Evolutionary conservation across 805 yeast genomes (phyloP), one percentile per base, ranked within the genome.

Genomic region (Saccharomyces kudriavzevii): DNA sequence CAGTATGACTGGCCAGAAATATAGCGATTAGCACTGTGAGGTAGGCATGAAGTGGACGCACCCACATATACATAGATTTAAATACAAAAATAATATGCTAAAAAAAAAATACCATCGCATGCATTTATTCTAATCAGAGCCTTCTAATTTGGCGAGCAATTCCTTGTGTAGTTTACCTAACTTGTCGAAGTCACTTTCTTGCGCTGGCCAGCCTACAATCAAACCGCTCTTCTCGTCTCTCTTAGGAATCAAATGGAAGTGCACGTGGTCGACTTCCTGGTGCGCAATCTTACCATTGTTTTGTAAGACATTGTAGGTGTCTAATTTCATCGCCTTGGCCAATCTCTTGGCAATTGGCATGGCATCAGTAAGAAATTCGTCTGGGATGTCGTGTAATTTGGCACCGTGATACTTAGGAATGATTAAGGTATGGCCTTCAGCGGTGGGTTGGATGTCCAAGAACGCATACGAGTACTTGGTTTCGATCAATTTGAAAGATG

Each of bases 211-310:
- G 27, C 94, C 96, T 30, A 92, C 89, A 35, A 77, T 78, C 58
- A 92, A 77, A 1, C 99, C 99, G 20, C 91, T 76, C 45, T 78
- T 77, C 1, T 70, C 74, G 62, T 83, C 84, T 55, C 78, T 79
- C 79, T 92, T 92, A 50, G 99, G 99, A 67, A 92, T 92, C 70
- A 92, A 81, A 70, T 92, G 99, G 80, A 94, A 87, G 70, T 92
- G 99, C 54, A 94, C 97, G 69, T 92, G 99, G 61, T 87, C 94
- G 54, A 94, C 98, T 53, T 79, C 85, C 74, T 92, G 99, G 68
- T 94, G 98, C 11, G 98, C 99, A 65, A 91, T 84, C 67, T 88
- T 74, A 49, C 98, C 98, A 62, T 92, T 94, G 77, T 92, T 94
- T 71, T 91, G 98, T 60, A 92, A 75, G 22, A 92, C 69, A 67